Percentiles rank a stretch among this genome's conserved stretches.
These are phyloP conservation scores for Magnusiomyces fungicola DNA, from an alignment of 1,139 yeast species.

Conservation along the genomic window DNA sequence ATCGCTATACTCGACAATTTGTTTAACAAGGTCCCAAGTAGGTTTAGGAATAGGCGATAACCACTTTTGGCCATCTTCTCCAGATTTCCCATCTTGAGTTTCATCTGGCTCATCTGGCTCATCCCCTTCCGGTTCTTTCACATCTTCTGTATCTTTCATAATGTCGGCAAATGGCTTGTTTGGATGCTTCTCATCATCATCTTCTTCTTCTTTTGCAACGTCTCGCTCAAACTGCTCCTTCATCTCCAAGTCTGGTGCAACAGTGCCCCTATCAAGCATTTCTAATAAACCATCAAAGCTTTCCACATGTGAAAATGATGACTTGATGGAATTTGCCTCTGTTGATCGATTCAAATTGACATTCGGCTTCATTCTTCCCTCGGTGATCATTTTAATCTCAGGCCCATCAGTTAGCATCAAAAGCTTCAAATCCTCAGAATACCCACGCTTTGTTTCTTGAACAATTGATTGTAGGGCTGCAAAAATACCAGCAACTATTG, in stretches of 20 bases:
- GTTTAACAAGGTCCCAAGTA: constrained; percentile 50
- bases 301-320: too few species aligned
- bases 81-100: constrained; percentile 29
- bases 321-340: too few species aligned
- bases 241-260: too few species aligned
- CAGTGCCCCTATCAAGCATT: too few species aligned
- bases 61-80: constrained; percentile 43
- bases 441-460: constrained; percentile 40
- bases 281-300: too few species aligned
- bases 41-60: constrained; percentile 52
- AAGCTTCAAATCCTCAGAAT: too few species aligned
- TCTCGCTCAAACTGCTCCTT: constrained; percentile 4
- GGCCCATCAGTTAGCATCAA: constrained; percentile 23
- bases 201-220: constrained; percentile 26
- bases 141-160: constrained; percentile 11
- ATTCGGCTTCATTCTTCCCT: constrained; percentile 7
- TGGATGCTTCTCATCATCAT: constrained; percentile 32
- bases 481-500: constrained; percentile 67
- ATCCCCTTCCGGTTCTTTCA: constrained; percentile 24
- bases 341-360: too few species aligned
- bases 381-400: constrained; percentile 12
- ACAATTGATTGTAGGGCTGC: constrained; percentile 60
- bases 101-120: constrained; percentile 17
- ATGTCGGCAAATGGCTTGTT: constrained; percentile 1
- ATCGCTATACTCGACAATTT: constrained; percentile 63